These are phyloP conservation scores for Acidiella bohemica DNA, from an alignment of 495 filamentous ascomycete species.

Conservation along the genomic window DNA sequence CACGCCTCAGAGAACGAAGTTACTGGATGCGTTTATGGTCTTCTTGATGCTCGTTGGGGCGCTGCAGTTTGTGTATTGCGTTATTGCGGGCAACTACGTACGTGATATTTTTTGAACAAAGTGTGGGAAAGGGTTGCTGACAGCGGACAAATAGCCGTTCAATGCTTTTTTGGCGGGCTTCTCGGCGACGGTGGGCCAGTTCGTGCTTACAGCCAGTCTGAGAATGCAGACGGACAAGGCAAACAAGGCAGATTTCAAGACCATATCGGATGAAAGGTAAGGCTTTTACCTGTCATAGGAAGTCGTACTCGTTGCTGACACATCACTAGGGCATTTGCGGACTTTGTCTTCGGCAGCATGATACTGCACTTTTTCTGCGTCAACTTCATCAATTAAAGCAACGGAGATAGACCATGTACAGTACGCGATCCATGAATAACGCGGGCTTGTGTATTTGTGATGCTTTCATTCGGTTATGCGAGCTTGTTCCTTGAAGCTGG, in stretches of 20 bases:
- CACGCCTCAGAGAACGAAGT: constrained; percentile 81
- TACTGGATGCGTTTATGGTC: constrained; percentile 82
- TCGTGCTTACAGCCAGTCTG: constrained; percentile 81
- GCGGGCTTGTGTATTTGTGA: no score
- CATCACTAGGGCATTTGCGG: constrained; percentile 69
- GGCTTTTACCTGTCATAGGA: no score
- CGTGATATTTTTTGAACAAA: no score
- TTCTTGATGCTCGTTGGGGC: constrained; percentile 78
- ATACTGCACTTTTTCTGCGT: constrained; percentile 98
- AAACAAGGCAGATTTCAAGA: constrained; percentile 56
- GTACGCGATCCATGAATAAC: no score
- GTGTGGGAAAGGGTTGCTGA: no score
- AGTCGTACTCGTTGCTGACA: background rate
- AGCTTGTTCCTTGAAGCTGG: background rate
- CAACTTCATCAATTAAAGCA: constrained; percentile 86
- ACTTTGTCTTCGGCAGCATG: constrained; percentile 87
- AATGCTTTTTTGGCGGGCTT: constrained; percentile 97
- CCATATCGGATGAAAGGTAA: constrained; percentile 58
- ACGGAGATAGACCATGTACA: background rate
- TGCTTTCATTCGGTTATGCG: background rate
- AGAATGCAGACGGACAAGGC: constrained; percentile 80
- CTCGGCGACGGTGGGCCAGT: constrained; percentile 88
- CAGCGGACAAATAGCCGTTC: constrained; percentile 93
- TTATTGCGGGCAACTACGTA: constrained; percentile 90
- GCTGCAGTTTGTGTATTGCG: constrained; percentile 86